Evolutionary conservation across 805 yeast species (phyloP).

Genomic region (Metschnikowia chrysomelidarum): DNA sequence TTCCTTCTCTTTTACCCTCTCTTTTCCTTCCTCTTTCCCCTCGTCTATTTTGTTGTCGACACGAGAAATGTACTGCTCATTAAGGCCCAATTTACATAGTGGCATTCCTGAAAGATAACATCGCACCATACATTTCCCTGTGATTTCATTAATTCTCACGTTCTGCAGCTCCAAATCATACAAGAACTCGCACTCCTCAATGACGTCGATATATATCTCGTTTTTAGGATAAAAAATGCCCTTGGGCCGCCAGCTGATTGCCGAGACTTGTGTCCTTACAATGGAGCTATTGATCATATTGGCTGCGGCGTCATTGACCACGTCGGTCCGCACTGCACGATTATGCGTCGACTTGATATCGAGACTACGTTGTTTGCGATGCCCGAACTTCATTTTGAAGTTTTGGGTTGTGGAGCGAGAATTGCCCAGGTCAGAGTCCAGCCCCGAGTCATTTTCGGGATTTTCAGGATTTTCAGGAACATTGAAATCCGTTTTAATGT

Average conservation of each 20-base stretch:
- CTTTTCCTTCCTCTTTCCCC: constrained; percentile 11
- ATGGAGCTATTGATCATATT: constrained; percentile 60
- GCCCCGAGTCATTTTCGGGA: constrained; percentile 6
- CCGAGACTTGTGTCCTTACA: constrained; percentile 70
- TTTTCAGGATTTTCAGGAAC: constrained; percentile 10
- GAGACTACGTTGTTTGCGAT: background rate
- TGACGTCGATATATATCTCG: constrained; percentile 41
- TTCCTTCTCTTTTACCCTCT: too few relatives aligned
- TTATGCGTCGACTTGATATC: constrained; percentile 37
- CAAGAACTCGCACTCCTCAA: constrained; percentile 37
- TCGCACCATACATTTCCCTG: constrained; percentile 34
- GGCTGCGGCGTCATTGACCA: constrained; percentile 22
- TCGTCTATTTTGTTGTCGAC: constrained; percentile 24
- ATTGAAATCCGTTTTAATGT: constrained; percentile 56
- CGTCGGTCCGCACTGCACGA: constrained; percentile 35
- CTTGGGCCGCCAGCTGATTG: constrained; percentile 45
- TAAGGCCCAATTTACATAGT: constrained; percentile 39
- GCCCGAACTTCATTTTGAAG: constrained; percentile 11
- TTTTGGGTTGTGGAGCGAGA: constrained; percentile 4
- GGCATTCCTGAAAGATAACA: constrained; percentile 48
- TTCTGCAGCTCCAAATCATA: constrained; percentile 30
- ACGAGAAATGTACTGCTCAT: constrained; percentile 37
- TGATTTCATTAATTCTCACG: constrained; percentile 32
- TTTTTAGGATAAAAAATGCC: constrained; percentile 45
- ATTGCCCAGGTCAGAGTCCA: constrained; percentile 10